Base-by-base conservation (phyloP, 148 eudicot genomes). In the Silene conica region DNA sequence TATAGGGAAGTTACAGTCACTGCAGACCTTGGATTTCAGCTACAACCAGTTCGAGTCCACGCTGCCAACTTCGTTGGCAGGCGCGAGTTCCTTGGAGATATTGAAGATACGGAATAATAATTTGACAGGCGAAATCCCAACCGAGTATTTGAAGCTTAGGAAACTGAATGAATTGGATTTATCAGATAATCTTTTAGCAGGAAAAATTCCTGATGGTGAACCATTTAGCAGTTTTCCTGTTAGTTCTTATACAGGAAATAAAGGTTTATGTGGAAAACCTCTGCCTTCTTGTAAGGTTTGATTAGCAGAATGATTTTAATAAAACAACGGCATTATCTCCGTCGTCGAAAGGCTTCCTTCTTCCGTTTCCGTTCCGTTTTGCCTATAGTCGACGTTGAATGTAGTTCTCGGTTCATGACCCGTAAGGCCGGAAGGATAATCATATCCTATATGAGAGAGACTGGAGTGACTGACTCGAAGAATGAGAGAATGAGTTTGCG, bases 21-120 rank as follows among this genome's bases (percentile, higher is more conserved):
- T 82, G 69, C 62, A 79, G 74, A 83, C 74, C 41, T 60, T 88
- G 80, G 89, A 88, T 75, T 76, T 86, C 79, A 86, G 96, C 70
- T 65, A 31, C 80, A 88, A 88, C 41, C 50, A 28, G 66, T 52
- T 89, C 21, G 69, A 74, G 6, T 80, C 86, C 2, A 58, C 31
- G 8, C 61, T 88, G 77, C 88, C 85, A 19, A 50, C 10, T 8
- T 73, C 89, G 43, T 22, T 83, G 70, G 89, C 64, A 14, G 82
- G 75, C 70, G 76, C 77, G 64, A 78, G 64, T 31, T 73, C 82
- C n/a, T 61, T 87, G 50, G 82, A 83, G 79, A 80, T 65, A 45
- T 50, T 87, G 76, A 85, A 77, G 85, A 58, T 87, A 72, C 82
- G 83, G 72, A 80, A 71, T 19, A 87, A 87, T 73, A 67, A 62